Evolutionary conservation across 129 eudicot genomes (phyloP).

Genomic region (Flaveria bidentis): DNA sequence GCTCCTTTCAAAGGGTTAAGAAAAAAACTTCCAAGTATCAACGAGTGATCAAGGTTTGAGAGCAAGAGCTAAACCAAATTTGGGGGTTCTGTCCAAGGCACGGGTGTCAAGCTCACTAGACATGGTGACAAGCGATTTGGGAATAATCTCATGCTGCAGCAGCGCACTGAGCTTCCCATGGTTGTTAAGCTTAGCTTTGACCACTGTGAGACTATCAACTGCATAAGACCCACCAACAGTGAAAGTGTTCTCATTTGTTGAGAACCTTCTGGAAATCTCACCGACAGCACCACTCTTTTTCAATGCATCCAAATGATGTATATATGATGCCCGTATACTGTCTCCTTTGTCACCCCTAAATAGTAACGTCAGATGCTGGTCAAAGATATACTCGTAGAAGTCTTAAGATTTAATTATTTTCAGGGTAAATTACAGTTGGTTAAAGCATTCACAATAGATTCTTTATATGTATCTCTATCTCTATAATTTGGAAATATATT

Average conservation of each 20-base stretch:
- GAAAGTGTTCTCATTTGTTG: constrained; percentile 5
- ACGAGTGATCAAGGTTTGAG: constrained; percentile 15
- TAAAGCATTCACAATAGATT: too few species aligned
- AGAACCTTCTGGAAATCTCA: constrained; percentile 20
- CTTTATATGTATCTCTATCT: too few species aligned
- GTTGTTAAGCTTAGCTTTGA: constrained; percentile 16
- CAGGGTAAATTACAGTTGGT: background rate
- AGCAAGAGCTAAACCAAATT: constrained; percentile 16
- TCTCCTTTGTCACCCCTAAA: constrained; percentile 20
- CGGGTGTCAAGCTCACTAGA: constrained; percentile 16
- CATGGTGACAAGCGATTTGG: constrained; percentile 13
- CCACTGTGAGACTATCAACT: constrained; percentile 11
- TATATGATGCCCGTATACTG: constrained; percentile 12
- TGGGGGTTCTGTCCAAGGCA: constrained; percentile 15
- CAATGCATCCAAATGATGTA: constrained; percentile 9
- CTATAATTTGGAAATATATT: too few species aligned
- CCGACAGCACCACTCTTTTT: constrained; percentile 13
- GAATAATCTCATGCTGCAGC: constrained; percentile 15
- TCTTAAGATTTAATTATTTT: background rate
- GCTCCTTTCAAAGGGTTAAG: background rate
- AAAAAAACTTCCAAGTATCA: constrained; percentile 3
- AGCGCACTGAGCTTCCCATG: constrained; percentile 12
- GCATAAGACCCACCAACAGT: constrained; percentile 13
- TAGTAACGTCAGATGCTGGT: background rate
- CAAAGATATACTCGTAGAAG: background rate